These are phyloP conservation scores for Anisodus tanguticus DNA, from an alignment of 257 asterid genomes.

Conservation along the genomic window DNA sequence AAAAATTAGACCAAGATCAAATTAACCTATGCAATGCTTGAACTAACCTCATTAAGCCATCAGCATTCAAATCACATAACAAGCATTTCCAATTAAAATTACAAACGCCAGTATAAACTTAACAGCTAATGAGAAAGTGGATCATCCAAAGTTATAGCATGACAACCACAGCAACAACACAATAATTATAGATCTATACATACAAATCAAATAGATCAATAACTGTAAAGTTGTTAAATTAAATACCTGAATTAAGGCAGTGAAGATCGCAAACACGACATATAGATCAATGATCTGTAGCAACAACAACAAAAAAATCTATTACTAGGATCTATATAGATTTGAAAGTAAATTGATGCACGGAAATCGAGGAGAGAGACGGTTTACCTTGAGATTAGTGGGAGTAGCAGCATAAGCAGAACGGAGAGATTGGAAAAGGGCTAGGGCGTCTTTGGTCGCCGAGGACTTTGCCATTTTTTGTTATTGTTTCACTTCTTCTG, in stretches of 20 bases:
- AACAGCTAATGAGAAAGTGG: conserved; percentile 7
- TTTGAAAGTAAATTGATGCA: background rate
- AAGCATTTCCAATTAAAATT: background rate
- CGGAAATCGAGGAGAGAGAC: background rate
- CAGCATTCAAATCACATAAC: background rate
- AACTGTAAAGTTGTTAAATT: background rate
- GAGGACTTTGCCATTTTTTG: conserved; percentile 65
- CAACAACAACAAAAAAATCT: background rate
- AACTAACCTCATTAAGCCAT: background rate
- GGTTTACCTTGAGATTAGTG: conserved; percentile 66
- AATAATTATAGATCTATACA: conserved; percentile 1
- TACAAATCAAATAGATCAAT: background rate
- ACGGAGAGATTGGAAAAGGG: conserved; percentile 68
- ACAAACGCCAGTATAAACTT: background rate
- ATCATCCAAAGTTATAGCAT: background rate
- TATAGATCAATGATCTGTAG: conserved; percentile 82
- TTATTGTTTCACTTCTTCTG: conserved; percentile 15
- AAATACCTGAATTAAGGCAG: conserved; percentile 78
- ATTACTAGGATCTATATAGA: background rate
- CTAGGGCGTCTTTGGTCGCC: conserved; percentile 65
- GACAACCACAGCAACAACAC: background rate
- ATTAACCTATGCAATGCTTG: background rate
- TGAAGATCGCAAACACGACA: conserved; percentile 61
- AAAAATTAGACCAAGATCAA: background rate
- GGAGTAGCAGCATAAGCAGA: conserved; percentile 74